These are phyloP conservation scores for Chaetomium sp. DNA, from an alignment of 2,329 filamentous ascomycete genomes.

Conservation along the genomic window DNA sequence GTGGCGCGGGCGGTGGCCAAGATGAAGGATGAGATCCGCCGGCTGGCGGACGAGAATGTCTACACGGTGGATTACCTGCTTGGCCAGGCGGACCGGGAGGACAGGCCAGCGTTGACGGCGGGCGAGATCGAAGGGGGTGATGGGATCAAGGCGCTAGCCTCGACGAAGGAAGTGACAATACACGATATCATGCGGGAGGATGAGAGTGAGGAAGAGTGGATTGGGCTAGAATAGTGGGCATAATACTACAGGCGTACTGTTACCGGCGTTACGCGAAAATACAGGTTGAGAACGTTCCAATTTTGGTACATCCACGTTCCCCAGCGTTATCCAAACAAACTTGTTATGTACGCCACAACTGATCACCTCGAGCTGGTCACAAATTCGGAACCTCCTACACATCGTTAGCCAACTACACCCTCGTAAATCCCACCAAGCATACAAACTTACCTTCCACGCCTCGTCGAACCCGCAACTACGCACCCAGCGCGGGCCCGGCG, in stretches of 20 bases:
- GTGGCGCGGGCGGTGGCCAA: slow-evolving; percentile 73
- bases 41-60: slow-evolving; percentile 78
- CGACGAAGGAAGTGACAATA: slow-evolving; percentile 19
- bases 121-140: slow-evolving; percentile 18
- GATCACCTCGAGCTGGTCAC: background rate
- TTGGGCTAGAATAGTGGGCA: slow-evolving; percentile 39
- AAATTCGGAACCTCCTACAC: slow-evolving; percentile 14
- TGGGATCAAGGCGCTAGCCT: slow-evolving; percentile 28
- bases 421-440: background rate
- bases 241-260: background rate
- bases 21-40: slow-evolving; percentile 76
- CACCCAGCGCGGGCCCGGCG: slow-evolving; percentile 50
- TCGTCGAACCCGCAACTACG: slow-evolving; percentile 56
- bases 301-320: background rate
- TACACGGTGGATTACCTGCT: slow-evolving; percentile 83
- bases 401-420: background rate
- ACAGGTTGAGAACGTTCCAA: slow-evolving; percentile 16
- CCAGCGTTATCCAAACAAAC: no score
- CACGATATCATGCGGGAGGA: slow-evolving; percentile 27
- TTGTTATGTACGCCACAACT: no score
- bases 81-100: slow-evolving; percentile 37
- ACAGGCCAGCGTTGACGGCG: slow-evolving; percentile 21
- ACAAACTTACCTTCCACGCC: slow-evolving; percentile 49
- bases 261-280: slow-evolving; percentile 10
- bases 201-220: slow-evolving; percentile 39